Base-by-base conservation (phyloP, 371 early-diverging fungal genomes). In the Mucor indicus region DNA sequence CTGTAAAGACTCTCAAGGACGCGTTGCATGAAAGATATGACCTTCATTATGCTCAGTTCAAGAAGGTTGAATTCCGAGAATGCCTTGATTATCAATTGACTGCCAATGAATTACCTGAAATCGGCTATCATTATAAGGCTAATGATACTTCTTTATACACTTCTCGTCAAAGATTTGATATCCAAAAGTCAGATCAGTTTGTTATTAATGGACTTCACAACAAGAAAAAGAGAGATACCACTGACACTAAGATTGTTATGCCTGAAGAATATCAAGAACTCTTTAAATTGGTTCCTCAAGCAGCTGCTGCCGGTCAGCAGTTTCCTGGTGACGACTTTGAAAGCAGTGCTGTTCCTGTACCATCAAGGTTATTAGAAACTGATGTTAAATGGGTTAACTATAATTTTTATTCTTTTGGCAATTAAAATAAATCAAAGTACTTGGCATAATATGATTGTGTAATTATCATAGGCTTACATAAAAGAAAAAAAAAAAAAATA, bases 11-110 rank as follows among this genome's bases (percentile, higher is more conserved):
- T 10, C 38, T 63, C 20, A 32, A 53, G 2, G 69, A 69, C 29
- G 70, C 77, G 2, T 31, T 76, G 13, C 27, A 65, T 21, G 21
- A 38, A n/a, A 60, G 60, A 50, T 56, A 66, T 43, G 72, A 77
- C 48, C 17, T 21, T 0, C 60, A 55, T 30, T 73, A 73, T 39
- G 39, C 49, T 12, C 46, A 48, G 25, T 58, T 69, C 22, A 57
- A 45, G 27, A 64, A 60, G 27, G 54, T 73, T 21, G 24, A 55
- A 22, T 70, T 60, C 41, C 43, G 51, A 20, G 67, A 63, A 25
- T 73, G 74, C 23, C 42, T 55, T 2, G 44, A 38, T 12, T 67
- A 54, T 32, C 60, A 67, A 23, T 16, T 38, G 16, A 38, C 25
- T 1, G 27, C 20, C 7, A 73, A 73, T 29, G 73, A 73, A 47